A percentile compares a stretch with the other conserved stretches of the same genome.
Evolutionary conservation across 1,284 basidiomycete species (phyloP).

Genomic region (Leccinum fallax): DNA sequence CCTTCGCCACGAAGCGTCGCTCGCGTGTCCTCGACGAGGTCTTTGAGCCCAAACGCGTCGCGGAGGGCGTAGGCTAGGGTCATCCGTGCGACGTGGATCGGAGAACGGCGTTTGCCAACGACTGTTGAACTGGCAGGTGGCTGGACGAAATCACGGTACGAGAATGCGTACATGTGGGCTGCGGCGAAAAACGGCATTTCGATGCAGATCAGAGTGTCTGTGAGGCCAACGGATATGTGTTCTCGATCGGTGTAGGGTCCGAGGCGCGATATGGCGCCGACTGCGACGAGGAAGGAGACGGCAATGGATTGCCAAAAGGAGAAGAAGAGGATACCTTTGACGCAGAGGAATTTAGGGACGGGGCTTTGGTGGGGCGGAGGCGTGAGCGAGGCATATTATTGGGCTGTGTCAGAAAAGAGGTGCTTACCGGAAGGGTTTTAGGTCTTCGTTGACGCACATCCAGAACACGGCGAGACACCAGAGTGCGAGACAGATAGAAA

Average conservation of each 20-base stretch:
- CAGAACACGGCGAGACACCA: conserved; percentile 96
- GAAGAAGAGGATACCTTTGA: conserved; percentile 98
- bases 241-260: conserved; percentile 91
- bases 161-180: conserved; percentile 89
- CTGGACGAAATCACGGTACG: conserved; percentile 83
- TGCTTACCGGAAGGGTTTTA: conserved; percentile 82
- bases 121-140: conserved; percentile 39
- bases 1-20: conserved; percentile 86
- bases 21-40: conserved; percentile 87
- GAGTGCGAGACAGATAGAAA: conserved; percentile 71
- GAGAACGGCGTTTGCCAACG: conserved; percentile 3
- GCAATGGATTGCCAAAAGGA: conserved; percentile 96
- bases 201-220: conserved; percentile 89
- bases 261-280: conserved; percentile 73
- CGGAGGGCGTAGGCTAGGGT: conserved; percentile 85
- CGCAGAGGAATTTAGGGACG: conserved; percentile 94
- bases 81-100: conserved; percentile 78
- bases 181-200: conserved; percentile 99
- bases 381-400: conserved; percentile 1
- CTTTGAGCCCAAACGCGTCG: conserved; percentile 85
- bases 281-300: conserved; percentile 87
- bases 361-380: conserved; percentile 46
- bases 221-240: conserved; percentile 88
- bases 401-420: conserved; percentile 4
- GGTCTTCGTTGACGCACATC: conserved; percentile 84